These are phyloP conservation scores for Irpex lacteus DNA, from an alignment of 1,284 basidiomycete genomes.

Conservation along the genomic window DNA sequence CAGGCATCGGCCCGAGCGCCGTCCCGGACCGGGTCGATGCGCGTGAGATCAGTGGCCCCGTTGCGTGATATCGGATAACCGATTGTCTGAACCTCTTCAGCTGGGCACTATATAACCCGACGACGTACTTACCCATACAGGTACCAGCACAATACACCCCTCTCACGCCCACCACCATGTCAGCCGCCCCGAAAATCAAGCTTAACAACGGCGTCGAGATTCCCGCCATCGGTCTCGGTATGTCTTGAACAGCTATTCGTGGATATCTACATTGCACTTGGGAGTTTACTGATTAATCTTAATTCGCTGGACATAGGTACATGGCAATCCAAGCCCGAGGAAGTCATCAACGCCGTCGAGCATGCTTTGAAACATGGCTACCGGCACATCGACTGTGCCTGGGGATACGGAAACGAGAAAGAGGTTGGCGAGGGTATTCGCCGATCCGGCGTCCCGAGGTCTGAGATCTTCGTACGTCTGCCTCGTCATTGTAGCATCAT, in stretches of 20 bases:
- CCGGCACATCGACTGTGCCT: slow-evolving; percentile 79
- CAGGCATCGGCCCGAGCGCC: not conserved
- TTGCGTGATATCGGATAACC: not conserved
- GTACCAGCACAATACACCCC: not conserved
- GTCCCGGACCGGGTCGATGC: not conserved
- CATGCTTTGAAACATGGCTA: slow-evolving; percentile 78
- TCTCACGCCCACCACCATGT: not conserved
- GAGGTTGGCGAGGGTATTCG: slow-evolving; percentile 84
- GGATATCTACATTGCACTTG: no score
- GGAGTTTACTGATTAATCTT: not conserved
- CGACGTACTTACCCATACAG: not conserved
- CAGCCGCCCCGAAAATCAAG: slow-evolving; percentile 45
- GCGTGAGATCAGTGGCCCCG: no score
- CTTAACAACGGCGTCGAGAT: slow-evolving; percentile 70
- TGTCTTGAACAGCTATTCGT: slow-evolving; percentile 2
- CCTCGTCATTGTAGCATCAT: slow-evolving; percentile 1
- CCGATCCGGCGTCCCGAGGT: slow-evolving; percentile 73
- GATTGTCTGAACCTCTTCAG: no score
- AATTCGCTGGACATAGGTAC: slow-evolving; percentile 48
- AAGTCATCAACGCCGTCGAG: slow-evolving; percentile 68
- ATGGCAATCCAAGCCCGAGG: slow-evolving; percentile 75
- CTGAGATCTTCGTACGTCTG: slow-evolving; percentile 74
- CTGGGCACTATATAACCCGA: no score
- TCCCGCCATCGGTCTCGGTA: slow-evolving; percentile 73
- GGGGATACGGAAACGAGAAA: slow-evolving; percentile 75